These are phyloP conservation scores for Plasmodium gonderi DNA, from an alignment of 169 alveolate species.

Conservation along the genomic window DNA sequence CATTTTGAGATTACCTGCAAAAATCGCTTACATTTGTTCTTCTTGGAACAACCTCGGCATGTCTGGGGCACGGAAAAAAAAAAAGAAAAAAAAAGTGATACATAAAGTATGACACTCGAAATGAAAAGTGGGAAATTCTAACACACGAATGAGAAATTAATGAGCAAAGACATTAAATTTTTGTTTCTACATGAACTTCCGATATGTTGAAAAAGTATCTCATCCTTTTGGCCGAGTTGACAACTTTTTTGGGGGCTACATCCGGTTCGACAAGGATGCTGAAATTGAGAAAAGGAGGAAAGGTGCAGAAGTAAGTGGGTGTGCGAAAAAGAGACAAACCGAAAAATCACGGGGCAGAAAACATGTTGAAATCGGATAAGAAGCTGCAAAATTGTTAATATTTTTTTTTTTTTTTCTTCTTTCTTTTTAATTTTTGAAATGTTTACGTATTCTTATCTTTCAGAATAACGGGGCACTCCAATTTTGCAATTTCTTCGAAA, in stretches of 20 bases:
- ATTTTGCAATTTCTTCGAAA: slow-evolving; percentile 32
- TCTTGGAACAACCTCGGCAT: slow-evolving; percentile 35
- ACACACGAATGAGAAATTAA: neutral
- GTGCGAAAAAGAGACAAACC: too few species aligned
- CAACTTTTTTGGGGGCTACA: slow-evolving; percentile 56
- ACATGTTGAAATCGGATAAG: neutral
- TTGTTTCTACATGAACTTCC: slow-evolving; percentile 31
- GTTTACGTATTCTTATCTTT: slow-evolving; percentile 37
- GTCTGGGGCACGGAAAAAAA: slow-evolving; percentile 39
- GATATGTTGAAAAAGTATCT: slow-evolving; percentile 66
- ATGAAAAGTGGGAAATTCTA: neutral
- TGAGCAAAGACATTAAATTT: neutral
- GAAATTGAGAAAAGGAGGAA: neutral
- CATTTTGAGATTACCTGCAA: slow-evolving; percentile 46
- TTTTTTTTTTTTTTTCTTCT: neutral
- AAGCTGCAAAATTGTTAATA: neutral
- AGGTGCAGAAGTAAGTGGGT: too few species aligned
- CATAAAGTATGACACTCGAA: neutral
- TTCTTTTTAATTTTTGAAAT: neutral
- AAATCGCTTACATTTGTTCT: slow-evolving; percentile 60
- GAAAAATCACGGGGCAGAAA: too few species aligned
- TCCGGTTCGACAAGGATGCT: slow-evolving; percentile 34
- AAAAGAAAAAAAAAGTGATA: neutral
- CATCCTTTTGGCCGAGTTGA: slow-evolving; percentile 67
- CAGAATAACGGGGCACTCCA: slow-evolving; percentile 49